Evolutionary conservation across 192 early-diverging fungal genomes (phyloP).

Genomic region (Piromyces sp.): DNA sequence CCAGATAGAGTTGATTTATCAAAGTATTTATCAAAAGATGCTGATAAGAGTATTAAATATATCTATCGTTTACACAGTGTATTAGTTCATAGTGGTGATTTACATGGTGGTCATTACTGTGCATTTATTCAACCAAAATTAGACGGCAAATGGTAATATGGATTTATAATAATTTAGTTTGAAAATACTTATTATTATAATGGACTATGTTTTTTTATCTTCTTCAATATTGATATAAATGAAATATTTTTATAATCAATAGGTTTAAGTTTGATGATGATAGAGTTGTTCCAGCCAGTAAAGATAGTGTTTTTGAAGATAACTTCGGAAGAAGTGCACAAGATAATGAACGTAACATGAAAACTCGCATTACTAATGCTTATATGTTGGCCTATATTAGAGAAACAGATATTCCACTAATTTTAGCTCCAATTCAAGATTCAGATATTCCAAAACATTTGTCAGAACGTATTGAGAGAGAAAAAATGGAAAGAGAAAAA

Average conservation of each 20-base stretch:
- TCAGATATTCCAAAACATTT: slow-evolving; percentile 73
- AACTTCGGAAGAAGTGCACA: slow-evolving; percentile 69
- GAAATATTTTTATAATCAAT: too few species aligned
- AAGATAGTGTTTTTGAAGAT: slow-evolving; percentile 77
- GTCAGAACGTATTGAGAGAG: slow-evolving; percentile 29
- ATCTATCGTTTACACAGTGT: slow-evolving; percentile 80
- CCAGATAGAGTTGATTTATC: slow-evolving; percentile 69
- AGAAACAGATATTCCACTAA: slow-evolving; percentile 45
- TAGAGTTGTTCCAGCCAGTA: slow-evolving; percentile 58
- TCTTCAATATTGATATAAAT: too few species aligned
- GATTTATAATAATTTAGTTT: too few species aligned
- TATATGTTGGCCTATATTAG: slow-evolving; percentile 99
- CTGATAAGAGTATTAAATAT: slow-evolving; percentile 41
- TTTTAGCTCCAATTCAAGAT: slow-evolving; percentile 44
- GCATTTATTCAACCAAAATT: slow-evolving; percentile 67
- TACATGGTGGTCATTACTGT: slow-evolving; percentile 87
- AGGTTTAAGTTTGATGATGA: slow-evolving; percentile 89
- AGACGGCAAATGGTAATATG: slow-evolving; percentile 54
- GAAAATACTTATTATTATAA: too few species aligned
- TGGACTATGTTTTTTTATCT: too few species aligned
- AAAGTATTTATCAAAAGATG: slow-evolving; percentile 50
- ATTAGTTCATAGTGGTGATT: slow-evolving; percentile 83
- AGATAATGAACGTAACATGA: slow-evolving; percentile 17
- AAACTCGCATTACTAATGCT: slow-evolving; percentile 84
- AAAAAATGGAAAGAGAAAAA: slow-evolving; percentile 27